Evolutionary conservation across 192 early-diverging fungal genomes (phyloP).

Genomic region (Kappamyces sp.): DNA sequence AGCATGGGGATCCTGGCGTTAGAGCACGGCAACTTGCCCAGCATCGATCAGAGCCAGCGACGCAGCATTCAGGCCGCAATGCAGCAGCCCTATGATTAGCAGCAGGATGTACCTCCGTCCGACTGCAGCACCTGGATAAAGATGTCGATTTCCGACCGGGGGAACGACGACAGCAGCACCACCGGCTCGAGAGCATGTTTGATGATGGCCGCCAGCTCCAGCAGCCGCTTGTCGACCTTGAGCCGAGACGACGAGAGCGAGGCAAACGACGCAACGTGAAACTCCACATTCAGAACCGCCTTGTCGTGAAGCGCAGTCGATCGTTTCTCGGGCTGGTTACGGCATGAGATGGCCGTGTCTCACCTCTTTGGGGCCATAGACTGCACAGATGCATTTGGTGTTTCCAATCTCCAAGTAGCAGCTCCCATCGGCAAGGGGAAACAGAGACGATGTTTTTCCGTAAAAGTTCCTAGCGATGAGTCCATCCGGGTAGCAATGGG

Average conservation of each 20-base stretch:
- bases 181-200: slow-evolving; percentile 90
- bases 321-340: slow-evolving; percentile 42
- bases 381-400: slow-evolving; percentile 83
- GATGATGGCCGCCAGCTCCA: slow-evolving; percentile 80
- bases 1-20: slow-evolving; percentile 82
- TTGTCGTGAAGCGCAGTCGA: slow-evolving; percentile 51
- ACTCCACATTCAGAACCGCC: slow-evolving; percentile 81
- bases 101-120: slow-evolving; percentile 84
- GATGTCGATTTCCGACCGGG: slow-evolving; percentile 89
- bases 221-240: slow-evolving; percentile 51
- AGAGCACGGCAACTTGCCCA: too few relatives aligned
- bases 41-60: slow-evolving; percentile 67
- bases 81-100: slow-evolving; percentile 69
- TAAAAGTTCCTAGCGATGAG: too few relatives aligned
- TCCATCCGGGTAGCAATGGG: too few relatives aligned
- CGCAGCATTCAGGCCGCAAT: slow-evolving; percentile 57
- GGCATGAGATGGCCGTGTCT: slow-evolving; percentile 28
- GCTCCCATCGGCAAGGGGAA: slow-evolving; percentile 94
- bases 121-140: slow-evolving; percentile 88
- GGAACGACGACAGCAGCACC: slow-evolving; percentile 63
- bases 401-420: slow-evolving; percentile 95
- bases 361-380: slow-evolving; percentile 90
- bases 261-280: slow-evolving; percentile 87
- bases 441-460: too few relatives aligned
- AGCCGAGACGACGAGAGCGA: slow-evolving; percentile 40